Base-by-base conservation (phyloP, 2,329 filamentous ascomycete genomes). In the Juglanconis sp. region DNA sequence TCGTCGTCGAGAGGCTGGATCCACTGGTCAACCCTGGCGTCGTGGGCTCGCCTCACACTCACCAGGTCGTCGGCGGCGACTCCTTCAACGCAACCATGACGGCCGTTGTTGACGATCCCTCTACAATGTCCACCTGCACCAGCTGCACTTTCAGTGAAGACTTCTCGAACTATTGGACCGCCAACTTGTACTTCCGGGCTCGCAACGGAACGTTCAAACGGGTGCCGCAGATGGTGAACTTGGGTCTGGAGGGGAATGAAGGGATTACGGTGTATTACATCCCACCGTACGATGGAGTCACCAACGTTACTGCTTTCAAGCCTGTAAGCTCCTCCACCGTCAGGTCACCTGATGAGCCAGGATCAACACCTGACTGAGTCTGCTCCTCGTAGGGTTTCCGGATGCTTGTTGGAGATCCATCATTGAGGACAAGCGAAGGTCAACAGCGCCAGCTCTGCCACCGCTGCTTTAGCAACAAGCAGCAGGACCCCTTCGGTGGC, bases 291-390 rank as follows among this genome's bases (percentile, higher is more conserved):
- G 58, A 60, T n/a, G 40, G 44, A 30, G 13, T 30, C n/a, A 34
- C 36, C 31, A 60, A 60, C 30, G 47, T 76, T 46, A 76, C 72
- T 13, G 73, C 74, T n/a, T 76, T 76, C 68, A 72, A 74, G 65
- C 71, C 72, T 58, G 79, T 69, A 82, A 79, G 58, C 88, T 87
- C 74, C 87, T 86, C 71, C 77, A 64, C 67, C 53, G 68, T 24
- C 24, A 2, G 24, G 24, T 24, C 24, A 24, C 2, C 24, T 24
- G 2, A 24, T 24, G 24, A 24, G 24, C 24, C 24, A 24, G 2
- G 24, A 24, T 24, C 24, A 24, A 24, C 24, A 24, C 24, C 24
- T 24, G 24, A 24, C 24, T 24, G 24, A 24, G 24, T 24, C 24
- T 24, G 24, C 24, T 24, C 24, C 24, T 24, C 24, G 24, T 24